Evolutionary conservation across 2,329 filamentous ascomycete genomes (phyloP).

Genomic region (Lachnellula cervina): DNA sequence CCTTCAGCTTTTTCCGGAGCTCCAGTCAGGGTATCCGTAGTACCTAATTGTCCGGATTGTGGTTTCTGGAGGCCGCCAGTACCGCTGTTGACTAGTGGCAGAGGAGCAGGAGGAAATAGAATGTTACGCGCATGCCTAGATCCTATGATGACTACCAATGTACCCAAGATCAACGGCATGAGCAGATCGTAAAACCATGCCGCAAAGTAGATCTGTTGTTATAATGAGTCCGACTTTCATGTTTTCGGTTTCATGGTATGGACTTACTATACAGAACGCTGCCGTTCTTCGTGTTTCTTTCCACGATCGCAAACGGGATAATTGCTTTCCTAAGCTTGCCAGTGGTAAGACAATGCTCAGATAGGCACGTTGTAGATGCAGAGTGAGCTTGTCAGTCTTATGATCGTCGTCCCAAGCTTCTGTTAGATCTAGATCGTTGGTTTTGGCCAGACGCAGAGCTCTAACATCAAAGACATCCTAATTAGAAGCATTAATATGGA

Average conservation of each 20-base stretch:
- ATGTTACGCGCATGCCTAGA: conserved; percentile 57
- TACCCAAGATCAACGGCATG: conserved; percentile 53
- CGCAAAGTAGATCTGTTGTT: conserved; percentile 46
- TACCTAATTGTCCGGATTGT: conserved; percentile 68
- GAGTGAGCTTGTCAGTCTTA: conserved; percentile 75
- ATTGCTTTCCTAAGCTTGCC: conserved; percentile 65
- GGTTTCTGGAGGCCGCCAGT: conserved; percentile 76
- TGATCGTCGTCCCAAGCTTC: conserved; percentile 80
- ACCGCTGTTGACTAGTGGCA: conserved; percentile 64
- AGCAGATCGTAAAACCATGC: conserved; percentile 74
- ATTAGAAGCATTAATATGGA: not conserved
- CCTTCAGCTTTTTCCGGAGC: conserved; percentile 80
- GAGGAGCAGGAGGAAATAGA: conserved; percentile 73
- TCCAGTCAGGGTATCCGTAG: conserved; percentile 71
- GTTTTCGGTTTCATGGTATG: too few relatives aligned
- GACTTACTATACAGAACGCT: conserved; percentile 41
- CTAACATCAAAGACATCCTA: not conserved
- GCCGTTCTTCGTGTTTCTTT: conserved; percentile 64
- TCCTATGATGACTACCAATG: conserved; percentile 60
- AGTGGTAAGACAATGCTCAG: conserved; percentile 70
- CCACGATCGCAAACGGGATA: conserved; percentile 75
- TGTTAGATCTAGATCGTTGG: conserved; percentile 64
- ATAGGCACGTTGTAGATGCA: conserved; percentile 74
- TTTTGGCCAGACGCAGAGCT: conserved; percentile 46
- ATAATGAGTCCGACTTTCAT: too few relatives aligned